Evolutionary conservation across 345 rosid species (phyloP), one percentile per base, ranked within the genome.

Genomic region (Euphorbia pulcherrima): DNA sequence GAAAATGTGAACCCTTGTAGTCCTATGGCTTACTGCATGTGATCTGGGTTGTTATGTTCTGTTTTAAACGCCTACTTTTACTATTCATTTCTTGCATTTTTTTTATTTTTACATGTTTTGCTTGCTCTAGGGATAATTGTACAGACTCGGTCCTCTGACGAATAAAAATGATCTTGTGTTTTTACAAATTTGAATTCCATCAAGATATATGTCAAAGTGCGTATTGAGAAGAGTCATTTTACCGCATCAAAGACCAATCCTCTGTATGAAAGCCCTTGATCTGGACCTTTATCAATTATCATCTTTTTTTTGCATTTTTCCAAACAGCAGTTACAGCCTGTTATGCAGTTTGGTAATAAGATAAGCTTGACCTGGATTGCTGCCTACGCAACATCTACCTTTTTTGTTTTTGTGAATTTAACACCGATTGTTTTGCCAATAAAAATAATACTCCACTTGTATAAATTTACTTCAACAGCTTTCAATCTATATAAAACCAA

Each of bases 231-330:
- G n/a, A n/a, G n/a, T n/a, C n/a, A n/a, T n/a, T n/a, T n/a, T n/a
- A n/a, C n/a, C n/a, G n/a, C n/a, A n/a, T n/a, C n/a, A n/a, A n/a
- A n/a, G n/a, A n/a, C n/a, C n/a, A n/a, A n/a, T n/a, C n/a, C n/a
- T n/a, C n/a, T n/a, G n/a, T n/a, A n/a, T n/a, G n/a, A n/a, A n/a
- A 2, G 30, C 61, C 1, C 29, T 2, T 16, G 29, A 29, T 12
- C 61, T 57, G 3, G 9, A 29, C 11, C 46, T 18, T 56, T 55
- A n/a, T 66, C 14, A 28, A 12, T 56, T 55, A n/a, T 66, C 14
- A 28, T 28, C 58, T 27, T 20, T 9, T 41, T 62, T 24, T 39
- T 40, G 62, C 70, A 21, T 74, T 62, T 35, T 56, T 5, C 16
- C 71, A 16, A 2, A 39, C 40, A 62, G 57, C 50, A 37, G 27